Evolutionary conservation across 208 protist genomes (phyloP).

Genomic region (Acanthamoeba divionensis): DNA sequence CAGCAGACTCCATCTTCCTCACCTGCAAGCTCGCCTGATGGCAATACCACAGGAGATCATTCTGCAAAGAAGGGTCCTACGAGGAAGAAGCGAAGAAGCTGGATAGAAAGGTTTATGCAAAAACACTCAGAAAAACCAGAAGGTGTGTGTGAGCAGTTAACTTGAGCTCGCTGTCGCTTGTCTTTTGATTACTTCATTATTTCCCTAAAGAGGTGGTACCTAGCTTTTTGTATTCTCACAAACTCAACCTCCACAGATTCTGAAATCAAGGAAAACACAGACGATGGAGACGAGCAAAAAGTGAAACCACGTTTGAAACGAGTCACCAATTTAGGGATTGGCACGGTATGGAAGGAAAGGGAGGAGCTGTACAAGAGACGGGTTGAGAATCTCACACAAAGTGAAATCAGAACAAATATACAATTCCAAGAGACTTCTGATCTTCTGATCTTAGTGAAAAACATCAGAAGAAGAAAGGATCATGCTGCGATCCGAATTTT

Average conservation of each 20-base stretch:
- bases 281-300: not conserved
- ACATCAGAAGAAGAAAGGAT: constrained; percentile 6
- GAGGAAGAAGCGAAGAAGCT: constrained; percentile 46
- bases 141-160: not conserved
- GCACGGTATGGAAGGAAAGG: not conserved
- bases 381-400: constrained; percentile 19
- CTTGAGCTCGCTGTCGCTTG: too few species aligned
- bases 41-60: not conserved
- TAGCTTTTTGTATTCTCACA: too few species aligned
- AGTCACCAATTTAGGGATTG: not conserved
- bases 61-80: not conserved
- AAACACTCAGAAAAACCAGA: constrained; percentile 18
- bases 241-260: not conserved
- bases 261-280: not conserved
- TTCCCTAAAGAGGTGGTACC: too few species aligned
- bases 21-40: not conserved
- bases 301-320: not conserved
- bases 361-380: constrained; percentile 31
- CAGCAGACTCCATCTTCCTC: not conserved
- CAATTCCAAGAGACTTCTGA: constrained; percentile 45
- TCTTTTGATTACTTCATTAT: too few species aligned
- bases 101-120: constrained; percentile 44
- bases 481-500: constrained; percentile 44
- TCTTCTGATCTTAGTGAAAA: not conserved
- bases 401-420: constrained; percentile 29